phyloP scores from a whole-genome alignment of 495 filamentous ascomycete species.

The Pseudevernia furfuracea region DNA sequence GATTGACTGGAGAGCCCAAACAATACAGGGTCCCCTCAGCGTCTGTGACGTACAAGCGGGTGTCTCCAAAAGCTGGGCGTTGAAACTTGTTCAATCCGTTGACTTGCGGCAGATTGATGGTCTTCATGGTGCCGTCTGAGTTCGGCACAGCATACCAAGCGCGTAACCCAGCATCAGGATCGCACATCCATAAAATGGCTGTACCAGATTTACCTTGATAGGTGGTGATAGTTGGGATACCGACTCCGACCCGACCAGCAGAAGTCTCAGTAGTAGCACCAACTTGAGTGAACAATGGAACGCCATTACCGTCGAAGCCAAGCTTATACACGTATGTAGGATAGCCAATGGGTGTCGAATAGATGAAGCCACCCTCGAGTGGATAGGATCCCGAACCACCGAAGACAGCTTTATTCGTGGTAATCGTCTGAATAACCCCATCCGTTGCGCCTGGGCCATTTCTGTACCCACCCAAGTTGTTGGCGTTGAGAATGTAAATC shows the following conservation, averaged over 20 bases:
- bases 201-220: conserved; percentile 35
- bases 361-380: conserved; percentile 36
- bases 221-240: conserved; percentile 36
- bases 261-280: conserved; percentile 30
- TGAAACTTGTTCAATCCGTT: conserved; percentile 31
- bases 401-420: conserved; percentile 21
- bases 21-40: conserved; percentile 35
- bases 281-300: conserved; percentile 26
- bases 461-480: conserved; percentile 34
- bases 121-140: conserved; percentile 20
- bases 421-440: conserved; percentile 28
- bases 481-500: conserved; percentile 33
- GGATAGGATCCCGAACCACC: conserved; percentile 26
- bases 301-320: conserved; percentile 25
- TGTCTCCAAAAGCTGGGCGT: conserved; percentile 34
- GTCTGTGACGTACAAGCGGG: conserved; percentile 23
- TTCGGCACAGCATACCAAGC: conserved; percentile 30
- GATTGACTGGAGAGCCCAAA: conserved; percentile 33
- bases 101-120: conserved; percentile 27
- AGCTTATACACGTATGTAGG: conserved; percentile 37
- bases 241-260: conserved; percentile 29
- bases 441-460: conserved; percentile 26
- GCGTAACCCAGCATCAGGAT: conserved; percentile 35
- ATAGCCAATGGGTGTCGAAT: conserved; percentile 28
- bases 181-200: conserved; percentile 37